Conservation (phyloP, 371 early-diverging fungal species). For the Fennellomyces sp. region DNA sequence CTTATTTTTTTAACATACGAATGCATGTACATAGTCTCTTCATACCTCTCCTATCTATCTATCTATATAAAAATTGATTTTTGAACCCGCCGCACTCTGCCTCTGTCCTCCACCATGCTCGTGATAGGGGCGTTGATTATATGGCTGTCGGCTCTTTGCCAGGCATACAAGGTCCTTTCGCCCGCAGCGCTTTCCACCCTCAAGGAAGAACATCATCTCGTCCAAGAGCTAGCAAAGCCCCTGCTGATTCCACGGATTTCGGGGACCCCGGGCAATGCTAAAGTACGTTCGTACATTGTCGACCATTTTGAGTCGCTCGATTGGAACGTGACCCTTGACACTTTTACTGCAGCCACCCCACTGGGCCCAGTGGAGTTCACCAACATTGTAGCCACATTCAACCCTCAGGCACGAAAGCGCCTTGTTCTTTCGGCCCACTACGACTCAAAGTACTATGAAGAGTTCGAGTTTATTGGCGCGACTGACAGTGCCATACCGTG, state of each 20-base stretch:
- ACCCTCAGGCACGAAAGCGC: constrained; percentile 68
- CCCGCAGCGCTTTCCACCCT: constrained; percentile 14
- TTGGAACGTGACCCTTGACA: constrained; percentile 83
- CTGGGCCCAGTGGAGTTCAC: constrained; percentile 74
- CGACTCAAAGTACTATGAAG: constrained; percentile 81
- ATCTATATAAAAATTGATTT: no score
- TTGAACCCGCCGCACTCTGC: no score
- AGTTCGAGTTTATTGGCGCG: constrained; percentile 76
- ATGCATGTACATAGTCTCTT: no score
- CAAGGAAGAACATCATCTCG: not conserved
- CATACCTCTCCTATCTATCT: no score
- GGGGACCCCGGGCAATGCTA: constrained; percentile 71
- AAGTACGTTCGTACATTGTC: constrained; percentile 73
- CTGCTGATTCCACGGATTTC: constrained; percentile 76
- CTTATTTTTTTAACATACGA: no score
- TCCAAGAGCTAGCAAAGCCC: constrained; percentile 52
- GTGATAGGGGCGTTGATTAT: not conserved
- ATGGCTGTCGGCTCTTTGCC: not conserved
- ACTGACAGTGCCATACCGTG: constrained; percentile 87
- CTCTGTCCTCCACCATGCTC: no score
- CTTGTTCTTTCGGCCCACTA: constrained; percentile 93
- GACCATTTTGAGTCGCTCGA: constrained; percentile 59
- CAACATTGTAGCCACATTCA: constrained; percentile 89
- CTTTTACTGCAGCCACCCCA: constrained; percentile 79
- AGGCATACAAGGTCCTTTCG: constrained; percentile 7